A percentile compares a stretch with the other conserved stretches of the same genome.
Evolutionary conservation across 1,284 basidiomycete genomes (phyloP).

Genomic region (Fomitopsis schrenkii): DNA sequence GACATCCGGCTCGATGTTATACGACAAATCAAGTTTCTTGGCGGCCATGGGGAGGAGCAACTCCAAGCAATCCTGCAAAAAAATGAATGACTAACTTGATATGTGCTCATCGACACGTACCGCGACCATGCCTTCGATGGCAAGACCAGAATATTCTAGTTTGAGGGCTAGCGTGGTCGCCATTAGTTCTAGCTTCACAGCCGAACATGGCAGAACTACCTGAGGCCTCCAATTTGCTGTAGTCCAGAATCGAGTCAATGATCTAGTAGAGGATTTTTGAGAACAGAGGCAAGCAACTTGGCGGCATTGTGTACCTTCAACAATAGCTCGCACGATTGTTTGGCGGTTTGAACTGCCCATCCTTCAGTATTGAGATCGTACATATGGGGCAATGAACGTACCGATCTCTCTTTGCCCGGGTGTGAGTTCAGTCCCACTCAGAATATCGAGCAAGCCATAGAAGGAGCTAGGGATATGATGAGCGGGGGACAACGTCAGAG

Average conservation of each 20-base stretch:
- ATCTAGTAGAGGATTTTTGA: constrained; percentile 37
- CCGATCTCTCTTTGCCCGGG: constrained; percentile 65
- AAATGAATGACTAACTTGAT: not conserved
- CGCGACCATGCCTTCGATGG: constrained; percentile 67
- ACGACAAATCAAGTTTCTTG: constrained; percentile 66
- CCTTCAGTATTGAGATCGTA: not conserved
- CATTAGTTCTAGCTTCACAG: not conserved
- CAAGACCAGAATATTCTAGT: constrained; percentile 59
- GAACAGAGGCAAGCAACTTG: not conserved
- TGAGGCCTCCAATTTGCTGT: constrained; percentile 71
- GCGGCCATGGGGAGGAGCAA: constrained; percentile 67
- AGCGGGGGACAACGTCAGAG: not conserved
- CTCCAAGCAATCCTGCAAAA: constrained; percentile 60
- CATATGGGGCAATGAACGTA: constrained; percentile 19
- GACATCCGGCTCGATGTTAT: constrained; percentile 61
- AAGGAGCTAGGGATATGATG: constrained; percentile 48
- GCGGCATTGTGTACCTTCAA: constrained; percentile 43
- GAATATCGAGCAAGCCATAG: constrained; percentile 64
- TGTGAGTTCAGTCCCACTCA: constrained; percentile 64
- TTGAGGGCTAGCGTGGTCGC: constrained; percentile 48
- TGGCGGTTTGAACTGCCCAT: constrained; percentile 60
- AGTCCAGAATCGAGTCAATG: constrained; percentile 71
- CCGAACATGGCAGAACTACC: constrained; percentile 30
- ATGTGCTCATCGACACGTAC: constrained; percentile 30
- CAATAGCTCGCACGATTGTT: constrained; percentile 67